Evolutionary conservation across 2,329 filamentous ascomycete genomes (phyloP).

Genomic region (Fusarium coicis): DNA sequence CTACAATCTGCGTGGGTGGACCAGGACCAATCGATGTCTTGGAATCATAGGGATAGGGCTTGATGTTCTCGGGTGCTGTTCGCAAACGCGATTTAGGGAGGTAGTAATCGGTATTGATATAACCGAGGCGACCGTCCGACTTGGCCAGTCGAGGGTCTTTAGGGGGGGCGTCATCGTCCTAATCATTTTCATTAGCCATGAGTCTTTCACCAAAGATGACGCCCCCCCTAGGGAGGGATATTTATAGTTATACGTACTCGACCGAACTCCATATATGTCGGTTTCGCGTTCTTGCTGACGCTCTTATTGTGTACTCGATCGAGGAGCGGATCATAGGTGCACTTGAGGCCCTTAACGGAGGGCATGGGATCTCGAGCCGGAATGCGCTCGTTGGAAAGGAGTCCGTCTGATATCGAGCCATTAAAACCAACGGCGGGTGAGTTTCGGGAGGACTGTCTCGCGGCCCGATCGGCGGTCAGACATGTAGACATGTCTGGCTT

Average conservation of each 20-base stretch:
- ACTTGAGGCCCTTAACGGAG: conserved; percentile 66
- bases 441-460: conserved; percentile 43
- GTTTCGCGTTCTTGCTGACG: conserved; percentile 67
- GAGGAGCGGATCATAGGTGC: conserved; percentile 70
- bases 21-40: conserved; percentile 88
- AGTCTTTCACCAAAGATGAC: conserved; percentile 66
- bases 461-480: conserved; percentile 55
- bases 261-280: conserved; percentile 72
- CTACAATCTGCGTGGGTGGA: conserved; percentile 89
- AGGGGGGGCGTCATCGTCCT: conserved; percentile 83
- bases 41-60: conserved; percentile 83
- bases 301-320: conserved; percentile 60
- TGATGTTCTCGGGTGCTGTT: conserved; percentile 80
- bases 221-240: conserved; percentile 61
- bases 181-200: conserved; percentile 70
- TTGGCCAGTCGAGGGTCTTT: conserved; percentile 84
- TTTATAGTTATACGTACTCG: conserved; percentile 68
- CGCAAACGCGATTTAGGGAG: conserved; percentile 77
- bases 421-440: conserved; percentile 45
- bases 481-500: conserved; percentile 67
- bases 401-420: conserved; percentile 50
- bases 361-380: conserved; percentile 67
- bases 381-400: conserved; percentile 54
- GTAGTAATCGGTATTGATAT: conserved; percentile 77
- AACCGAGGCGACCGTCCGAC: conserved; percentile 69